Evolutionary conservation across 306 rosid species (phyloP).

Genomic region (Dryas alaskensis): DNA sequence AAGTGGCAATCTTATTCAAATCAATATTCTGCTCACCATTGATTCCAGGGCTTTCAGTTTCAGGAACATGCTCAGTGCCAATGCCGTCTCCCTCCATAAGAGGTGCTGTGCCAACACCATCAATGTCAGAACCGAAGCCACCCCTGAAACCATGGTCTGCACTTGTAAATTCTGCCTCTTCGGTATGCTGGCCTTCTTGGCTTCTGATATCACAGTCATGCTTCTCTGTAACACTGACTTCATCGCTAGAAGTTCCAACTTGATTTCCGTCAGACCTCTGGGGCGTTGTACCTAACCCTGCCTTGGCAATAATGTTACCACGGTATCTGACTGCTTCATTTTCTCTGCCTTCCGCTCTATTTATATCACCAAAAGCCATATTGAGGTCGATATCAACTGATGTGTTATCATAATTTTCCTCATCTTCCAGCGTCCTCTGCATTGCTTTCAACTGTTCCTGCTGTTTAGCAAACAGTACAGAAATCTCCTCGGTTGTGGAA

Average conservation of each 20-base stretch:
- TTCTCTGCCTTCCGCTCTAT: constrained; percentile 36
- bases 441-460: constrained; percentile 89
- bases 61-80: constrained; percentile 67
- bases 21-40: constrained; percentile 47
- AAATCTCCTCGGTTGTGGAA: constrained; percentile 94
- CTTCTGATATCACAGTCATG: constrained; percentile 76
- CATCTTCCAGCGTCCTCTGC: constrained; percentile 91
- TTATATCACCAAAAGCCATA: constrained; percentile 26
- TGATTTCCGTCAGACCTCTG: constrained; percentile 44
- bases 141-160: constrained; percentile 54
- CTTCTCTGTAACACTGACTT: constrained; percentile 71
- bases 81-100: constrained; percentile 56
- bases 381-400: constrained; percentile 67
- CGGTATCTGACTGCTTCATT: constrained; percentile 37
- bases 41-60: constrained; percentile 67
- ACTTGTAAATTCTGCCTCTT: constrained; percentile 78
- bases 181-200: constrained; percentile 66
- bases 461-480: constrained; percentile 70
- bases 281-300: constrained; percentile 53
- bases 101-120: constrained; percentile 51
- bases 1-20: constrained; percentile 42
- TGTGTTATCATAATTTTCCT: constrained; percentile 79
- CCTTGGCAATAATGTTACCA: constrained; percentile 40
- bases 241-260: constrained; percentile 60
- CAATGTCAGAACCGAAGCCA: constrained; percentile 74